phyloP scores from a whole-genome alignment of 2,329 filamentous ascomycete species.

The Biscogniauxia marginata region DNA sequence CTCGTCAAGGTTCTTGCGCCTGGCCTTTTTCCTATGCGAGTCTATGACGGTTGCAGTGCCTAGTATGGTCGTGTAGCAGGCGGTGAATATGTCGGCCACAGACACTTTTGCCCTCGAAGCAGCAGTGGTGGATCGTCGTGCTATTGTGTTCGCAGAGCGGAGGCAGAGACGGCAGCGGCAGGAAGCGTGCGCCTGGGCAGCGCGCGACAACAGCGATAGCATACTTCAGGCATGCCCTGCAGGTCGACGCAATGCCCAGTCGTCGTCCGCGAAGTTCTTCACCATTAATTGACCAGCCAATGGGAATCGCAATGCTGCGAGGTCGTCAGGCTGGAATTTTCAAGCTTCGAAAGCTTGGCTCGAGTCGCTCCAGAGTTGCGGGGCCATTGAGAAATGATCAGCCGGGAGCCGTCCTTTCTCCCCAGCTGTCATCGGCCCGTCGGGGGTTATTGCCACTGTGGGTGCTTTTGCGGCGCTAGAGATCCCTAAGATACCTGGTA shows the following conservation, averaged over 20 bases:
- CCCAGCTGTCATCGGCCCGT: neutral
- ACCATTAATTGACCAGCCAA: constrained; percentile 7
- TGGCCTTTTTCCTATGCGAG: constrained; percentile 55
- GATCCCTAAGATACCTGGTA: too few species aligned
- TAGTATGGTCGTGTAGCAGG: constrained; percentile 67
- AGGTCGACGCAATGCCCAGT: constrained; percentile 1
- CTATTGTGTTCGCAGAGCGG: constrained; percentile 46
- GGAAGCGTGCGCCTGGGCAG: constrained; percentile 57
- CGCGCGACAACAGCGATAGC: constrained; percentile 68
- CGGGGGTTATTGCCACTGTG: neutral
- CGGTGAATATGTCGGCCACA: constrained; percentile 58
- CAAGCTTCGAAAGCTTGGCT: neutral
- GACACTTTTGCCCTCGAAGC: constrained; percentile 49
- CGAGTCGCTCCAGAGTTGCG: too few species aligned
- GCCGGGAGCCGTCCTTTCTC: too few species aligned
- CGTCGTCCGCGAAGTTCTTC: constrained; percentile 3
- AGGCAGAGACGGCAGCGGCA: constrained; percentile 64
- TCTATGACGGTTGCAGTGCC: constrained; percentile 65
- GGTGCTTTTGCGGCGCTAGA: too few species aligned
- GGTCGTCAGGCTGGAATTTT: neutral
- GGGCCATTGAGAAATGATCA: too few species aligned
- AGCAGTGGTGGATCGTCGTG: constrained; percentile 50
- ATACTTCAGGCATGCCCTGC: constrained; percentile 47
- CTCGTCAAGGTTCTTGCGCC: constrained; percentile 59
- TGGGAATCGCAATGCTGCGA: neutral